Conservation (phyloP, 306 rosid genomes). For the Dalbergia cultrata region DNA sequence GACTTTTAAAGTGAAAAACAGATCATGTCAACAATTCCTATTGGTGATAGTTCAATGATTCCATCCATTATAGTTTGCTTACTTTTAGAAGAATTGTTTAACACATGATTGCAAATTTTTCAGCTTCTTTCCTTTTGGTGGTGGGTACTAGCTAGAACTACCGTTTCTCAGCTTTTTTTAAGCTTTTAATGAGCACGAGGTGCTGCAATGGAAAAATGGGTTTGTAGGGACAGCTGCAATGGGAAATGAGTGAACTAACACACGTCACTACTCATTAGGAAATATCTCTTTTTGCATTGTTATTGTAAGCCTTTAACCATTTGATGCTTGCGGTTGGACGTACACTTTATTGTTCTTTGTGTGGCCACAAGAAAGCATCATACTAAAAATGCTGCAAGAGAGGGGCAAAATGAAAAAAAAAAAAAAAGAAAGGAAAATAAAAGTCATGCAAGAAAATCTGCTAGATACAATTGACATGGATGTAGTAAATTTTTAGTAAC, state of each 20-base stretch:
- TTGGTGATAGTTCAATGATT: not conserved
- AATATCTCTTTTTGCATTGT: slow-evolving; percentile 44
- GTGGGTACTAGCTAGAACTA: slow-evolving; percentile 34
- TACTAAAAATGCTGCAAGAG: not conserved
- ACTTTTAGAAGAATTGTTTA: slow-evolving; percentile 11
- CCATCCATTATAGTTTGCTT: not conserved
- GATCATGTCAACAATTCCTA: not conserved
- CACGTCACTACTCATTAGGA: slow-evolving; percentile 38
- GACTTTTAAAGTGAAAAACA: not conserved
- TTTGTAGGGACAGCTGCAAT: slow-evolving; percentile 40
- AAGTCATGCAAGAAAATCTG: no score
- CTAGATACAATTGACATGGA: no score
- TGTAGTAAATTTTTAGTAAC: no score
- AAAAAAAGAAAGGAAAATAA: no score
- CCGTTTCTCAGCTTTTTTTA: slow-evolving; percentile 31
- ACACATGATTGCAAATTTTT: slow-evolving; percentile 36
- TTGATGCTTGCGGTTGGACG: slow-evolving; percentile 34
- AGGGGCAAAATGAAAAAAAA: no score
- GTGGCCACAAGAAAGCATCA: slow-evolving; percentile 34
- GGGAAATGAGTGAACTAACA: slow-evolving; percentile 29
- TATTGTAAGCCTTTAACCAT: slow-evolving; percentile 35
- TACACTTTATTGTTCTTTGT: not conserved
- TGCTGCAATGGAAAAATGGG: slow-evolving; percentile 31
- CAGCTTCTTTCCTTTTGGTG: slow-evolving; percentile 35
- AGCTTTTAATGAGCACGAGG: slow-evolving; percentile 55